These are phyloP conservation scores for Peronosclerospora sorghi DNA, from an alignment of 352 stramenopile genomes.

Conservation along the genomic window DNA sequence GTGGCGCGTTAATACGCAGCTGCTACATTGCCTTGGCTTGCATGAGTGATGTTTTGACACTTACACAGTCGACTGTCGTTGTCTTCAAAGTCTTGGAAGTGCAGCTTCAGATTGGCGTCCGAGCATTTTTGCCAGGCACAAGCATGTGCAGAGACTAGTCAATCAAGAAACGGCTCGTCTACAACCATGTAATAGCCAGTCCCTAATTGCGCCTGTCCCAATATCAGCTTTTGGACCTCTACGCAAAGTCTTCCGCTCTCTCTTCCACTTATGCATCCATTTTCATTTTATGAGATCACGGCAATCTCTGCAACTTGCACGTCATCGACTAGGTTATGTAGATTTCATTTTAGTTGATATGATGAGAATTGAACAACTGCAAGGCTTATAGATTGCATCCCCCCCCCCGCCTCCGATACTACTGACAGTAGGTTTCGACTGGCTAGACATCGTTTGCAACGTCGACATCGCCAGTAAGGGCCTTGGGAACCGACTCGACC, in stretches of 20 bases:
- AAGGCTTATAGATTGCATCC: no score
- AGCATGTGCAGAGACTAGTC: no score
- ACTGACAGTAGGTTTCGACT: background rate
- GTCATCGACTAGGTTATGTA: no score
- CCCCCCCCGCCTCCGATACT: no score
- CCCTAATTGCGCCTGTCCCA: no score
- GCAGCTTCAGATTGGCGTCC: conserved; percentile 61
- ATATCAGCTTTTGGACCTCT: no score
- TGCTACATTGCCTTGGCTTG: conserved; percentile 19
- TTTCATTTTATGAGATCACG: no score
- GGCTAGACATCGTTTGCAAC: background rate
- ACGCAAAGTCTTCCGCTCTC: no score
- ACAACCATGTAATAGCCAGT: background rate
- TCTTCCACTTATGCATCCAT: no score
- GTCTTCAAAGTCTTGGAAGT: conserved; percentile 59
- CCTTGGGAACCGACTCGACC: background rate
- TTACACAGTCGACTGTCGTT: conserved; percentile 17
- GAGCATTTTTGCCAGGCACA: conserved; percentile 64
- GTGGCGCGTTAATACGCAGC: conserved; percentile 26
- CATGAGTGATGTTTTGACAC: background rate
- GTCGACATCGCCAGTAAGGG: background rate
- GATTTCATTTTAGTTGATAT: no score
- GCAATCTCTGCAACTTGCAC: no score
- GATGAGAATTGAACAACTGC: no score
- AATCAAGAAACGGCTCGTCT: background rate